Evolutionary conservation across 1,284 basidiomycete species (phyloP).

Genomic region (Chondrostereum purpureum): DNA sequence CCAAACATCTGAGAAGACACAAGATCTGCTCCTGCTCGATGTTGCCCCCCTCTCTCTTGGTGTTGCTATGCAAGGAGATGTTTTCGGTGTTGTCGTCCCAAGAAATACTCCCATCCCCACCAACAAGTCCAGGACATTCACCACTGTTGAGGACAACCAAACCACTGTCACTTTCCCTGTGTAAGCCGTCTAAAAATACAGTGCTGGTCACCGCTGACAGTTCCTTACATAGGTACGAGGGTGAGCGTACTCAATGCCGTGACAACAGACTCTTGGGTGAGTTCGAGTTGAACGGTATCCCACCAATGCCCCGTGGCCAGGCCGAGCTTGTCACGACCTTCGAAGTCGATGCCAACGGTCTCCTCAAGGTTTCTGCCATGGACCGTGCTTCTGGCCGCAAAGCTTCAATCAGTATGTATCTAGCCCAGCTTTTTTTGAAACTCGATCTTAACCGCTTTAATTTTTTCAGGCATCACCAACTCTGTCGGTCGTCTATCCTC

Average conservation of each 20-base stretch:
- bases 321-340: slow-evolving; percentile 95
- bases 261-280: slow-evolving; percentile 96
- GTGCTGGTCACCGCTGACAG: too few relatives aligned
- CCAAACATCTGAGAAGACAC: slow-evolving; percentile 93
- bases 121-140: slow-evolving; percentile 95
- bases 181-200: slow-evolving; percentile 33
- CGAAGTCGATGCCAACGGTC: slow-evolving; percentile 96
- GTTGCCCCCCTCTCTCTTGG: slow-evolving; percentile 94
- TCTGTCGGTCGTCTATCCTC: slow-evolving; percentile 93
- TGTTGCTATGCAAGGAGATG: slow-evolving; percentile 98
- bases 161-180: slow-evolving; percentile 97
- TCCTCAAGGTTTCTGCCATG: slow-evolving; percentile 90
- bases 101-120: slow-evolving; percentile 97
- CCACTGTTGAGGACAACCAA: slow-evolving; percentile 98
- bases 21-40: slow-evolving; percentile 92
- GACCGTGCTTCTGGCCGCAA: slow-evolving; percentile 95
- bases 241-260: slow-evolving; percentile 94
- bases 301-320: slow-evolving; percentile 94
- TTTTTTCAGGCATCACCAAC: slow-evolving; percentile 73
- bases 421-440: too few relatives aligned
- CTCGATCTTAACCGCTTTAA: too few relatives aligned
- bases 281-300: slow-evolving; percentile 96
- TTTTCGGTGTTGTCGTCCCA: slow-evolving; percentile 94
- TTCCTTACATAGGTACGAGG: slow-evolving; percentile 73
- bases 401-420: slow-evolving; percentile 89